phyloP scores from a whole-genome alignment of 768 basidiomycete species.

The Pleurotus cornucopiae region DNA sequence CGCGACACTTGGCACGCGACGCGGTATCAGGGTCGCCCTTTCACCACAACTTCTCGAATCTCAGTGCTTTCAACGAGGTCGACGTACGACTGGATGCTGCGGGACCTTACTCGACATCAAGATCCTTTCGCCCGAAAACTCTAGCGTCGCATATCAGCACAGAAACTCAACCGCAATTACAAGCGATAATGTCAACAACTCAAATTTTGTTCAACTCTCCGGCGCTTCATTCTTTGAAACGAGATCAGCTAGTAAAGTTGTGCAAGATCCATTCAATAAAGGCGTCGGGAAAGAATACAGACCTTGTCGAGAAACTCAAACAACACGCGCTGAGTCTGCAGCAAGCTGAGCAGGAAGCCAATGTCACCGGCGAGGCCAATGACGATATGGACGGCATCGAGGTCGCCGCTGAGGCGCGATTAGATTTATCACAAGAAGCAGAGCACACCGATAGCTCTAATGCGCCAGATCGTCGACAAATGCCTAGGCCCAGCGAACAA shows the following conservation, averaged over 20 bases:
- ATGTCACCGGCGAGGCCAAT: slow-evolving; percentile 10
- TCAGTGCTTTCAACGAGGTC: neutral
- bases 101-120: neutral
- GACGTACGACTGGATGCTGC: too few species aligned
- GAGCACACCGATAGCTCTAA: neutral
- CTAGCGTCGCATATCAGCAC: too few species aligned
- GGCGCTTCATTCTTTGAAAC: slow-evolving; percentile 77
- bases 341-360: slow-evolving; percentile 37
- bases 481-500: slow-evolving; percentile 67
- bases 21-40: too few species aligned
- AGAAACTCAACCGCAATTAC: too few species aligned
- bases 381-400: slow-evolving; percentile 10
- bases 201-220: slow-evolving; percentile 84
- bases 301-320: slow-evolving; percentile 67
- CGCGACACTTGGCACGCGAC: neutral
- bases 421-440: neutral
- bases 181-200: slow-evolving; percentile 36
- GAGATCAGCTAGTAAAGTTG: slow-evolving; percentile 78
- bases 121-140: neutral
- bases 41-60: neutral
- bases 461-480: slow-evolving; percentile 12
- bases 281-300: slow-evolving; percentile 74
- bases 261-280: slow-evolving; percentile 83
- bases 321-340: slow-evolving; percentile 64
- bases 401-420: neutral